These are phyloP conservation scores for Paxillus ammoniavirescens DNA, from an alignment of 768 basidiomycete species.

Conservation along the genomic window DNA sequence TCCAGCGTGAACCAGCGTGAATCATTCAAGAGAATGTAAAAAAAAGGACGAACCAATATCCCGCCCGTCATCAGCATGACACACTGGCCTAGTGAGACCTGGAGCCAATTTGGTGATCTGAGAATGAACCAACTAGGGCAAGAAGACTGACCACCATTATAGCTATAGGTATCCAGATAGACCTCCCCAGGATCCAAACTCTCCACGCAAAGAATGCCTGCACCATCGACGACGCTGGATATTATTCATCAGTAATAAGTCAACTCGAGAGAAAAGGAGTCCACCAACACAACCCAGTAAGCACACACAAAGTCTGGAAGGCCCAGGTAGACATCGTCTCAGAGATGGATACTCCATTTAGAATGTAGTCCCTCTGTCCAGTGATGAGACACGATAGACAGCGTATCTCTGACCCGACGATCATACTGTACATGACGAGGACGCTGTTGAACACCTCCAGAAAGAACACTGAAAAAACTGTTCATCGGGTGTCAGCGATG, in stretches of 20 bases:
- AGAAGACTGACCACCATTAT: conserved; percentile 1
- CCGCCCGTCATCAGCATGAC: conserved; percentile 1
- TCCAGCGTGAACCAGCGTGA: background rate
- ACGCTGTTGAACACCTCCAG: conserved; percentile 7
- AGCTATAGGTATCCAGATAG: conserved; percentile 1
- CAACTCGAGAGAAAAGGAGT: background rate
- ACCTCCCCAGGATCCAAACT: conserved; percentile 6
- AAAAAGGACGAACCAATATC: background rate
- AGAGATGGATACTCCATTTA: background rate
- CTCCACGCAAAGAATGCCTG: conserved; percentile 11
- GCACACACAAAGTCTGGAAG: conserved; percentile 5
- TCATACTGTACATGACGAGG: conserved; percentile 4
- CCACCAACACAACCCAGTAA: conserved; percentile 7
- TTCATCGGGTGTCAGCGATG: background rate
- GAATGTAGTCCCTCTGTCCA: conserved; percentile 5
- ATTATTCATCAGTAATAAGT: background rate
- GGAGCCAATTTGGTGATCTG: background rate
- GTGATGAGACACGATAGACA: conserved; percentile 10
- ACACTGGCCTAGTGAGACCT: conserved; percentile 5
- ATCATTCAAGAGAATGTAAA: background rate
- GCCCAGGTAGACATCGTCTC: conserved; percentile 7
- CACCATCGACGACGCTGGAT: conserved; percentile 4
- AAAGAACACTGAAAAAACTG: conserved; percentile 6
- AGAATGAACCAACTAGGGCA: background rate
- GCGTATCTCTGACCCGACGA: conserved; percentile 3